A percentile compares a stretch with the other conserved stretches of the same genome.
phyloP scores from a whole-genome alignment of 148 eudicot genomes.

The Vaccinium darrowii region DNA sequence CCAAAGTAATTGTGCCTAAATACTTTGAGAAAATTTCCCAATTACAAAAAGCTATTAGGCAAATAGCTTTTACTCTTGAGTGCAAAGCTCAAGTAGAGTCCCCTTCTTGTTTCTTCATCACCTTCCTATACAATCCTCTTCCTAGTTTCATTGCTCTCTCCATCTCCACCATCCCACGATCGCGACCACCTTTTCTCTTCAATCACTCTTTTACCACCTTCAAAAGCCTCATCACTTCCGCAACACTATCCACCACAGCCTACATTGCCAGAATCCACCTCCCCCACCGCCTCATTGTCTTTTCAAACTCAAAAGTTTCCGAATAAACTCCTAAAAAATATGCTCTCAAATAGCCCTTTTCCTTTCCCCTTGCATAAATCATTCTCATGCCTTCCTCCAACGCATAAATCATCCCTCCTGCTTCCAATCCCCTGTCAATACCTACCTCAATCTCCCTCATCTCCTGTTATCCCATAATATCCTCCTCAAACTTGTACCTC shows the following conservation, averaged over 20 bases:
- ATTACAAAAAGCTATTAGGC: conserved; percentile 2
- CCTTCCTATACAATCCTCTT: conserved; percentile 89
- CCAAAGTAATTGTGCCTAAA: conserved; percentile 6
- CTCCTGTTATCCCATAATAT: conserved; percentile 44
- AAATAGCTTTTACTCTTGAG: conserved; percentile 15
- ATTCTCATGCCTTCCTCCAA: conserved; percentile 76
- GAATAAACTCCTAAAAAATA: conserved; percentile 72
- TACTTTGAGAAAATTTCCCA: neutral
- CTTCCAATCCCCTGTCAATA: conserved; percentile 56
- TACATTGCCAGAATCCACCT: conserved; percentile 60
- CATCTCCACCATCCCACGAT: conserved; percentile 52
- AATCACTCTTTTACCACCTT: conserved; percentile 51
- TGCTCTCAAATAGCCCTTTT: conserved; percentile 74
- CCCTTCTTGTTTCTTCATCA: conserved; percentile 75
- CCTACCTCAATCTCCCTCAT: conserved; percentile 59
- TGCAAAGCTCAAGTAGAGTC: conserved; percentile 45
- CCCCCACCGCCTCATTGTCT: conserved; percentile 66
- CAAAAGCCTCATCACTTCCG: conserved; percentile 60
- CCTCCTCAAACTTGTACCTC: conserved; percentile 69
- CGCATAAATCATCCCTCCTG: conserved; percentile 51
- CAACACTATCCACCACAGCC: conserved; percentile 57
- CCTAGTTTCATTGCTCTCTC: conserved; percentile 79
- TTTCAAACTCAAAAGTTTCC: conserved; percentile 56
- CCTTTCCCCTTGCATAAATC: conserved; percentile 61
- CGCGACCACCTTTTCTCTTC: conserved; percentile 33